phyloP scores from a whole-genome alignment of 108 stramenopile genomes.

The Licmophora abbreviata region DNA sequence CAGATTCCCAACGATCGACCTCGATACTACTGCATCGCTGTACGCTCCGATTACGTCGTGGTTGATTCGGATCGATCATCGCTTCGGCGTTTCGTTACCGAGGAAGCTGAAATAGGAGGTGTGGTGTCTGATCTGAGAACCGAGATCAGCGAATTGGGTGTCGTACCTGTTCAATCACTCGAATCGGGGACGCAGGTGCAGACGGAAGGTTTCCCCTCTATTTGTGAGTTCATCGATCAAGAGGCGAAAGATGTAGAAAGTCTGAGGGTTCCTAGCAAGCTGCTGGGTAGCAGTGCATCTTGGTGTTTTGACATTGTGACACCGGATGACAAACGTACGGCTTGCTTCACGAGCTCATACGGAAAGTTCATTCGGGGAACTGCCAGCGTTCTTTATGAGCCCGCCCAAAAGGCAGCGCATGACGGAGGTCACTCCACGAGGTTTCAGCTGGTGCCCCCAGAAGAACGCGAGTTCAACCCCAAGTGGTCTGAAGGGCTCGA shows the following conservation, averaged over 20 bases:
- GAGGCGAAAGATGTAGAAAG: conserved; percentile 1
- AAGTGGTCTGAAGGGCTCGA: conserved; percentile 46
- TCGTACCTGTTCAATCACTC: too few species aligned
- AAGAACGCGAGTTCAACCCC: conserved; percentile 41
- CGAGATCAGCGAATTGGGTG: too few species aligned
- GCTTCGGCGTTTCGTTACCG: too few species aligned
- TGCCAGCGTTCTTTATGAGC: conserved; percentile 71
- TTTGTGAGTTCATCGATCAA: conserved; percentile 20
- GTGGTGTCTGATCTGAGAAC: too few species aligned
- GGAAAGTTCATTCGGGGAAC: conserved; percentile 75
- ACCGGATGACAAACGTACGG: conserved; percentile 21
- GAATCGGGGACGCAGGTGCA: too few species aligned
- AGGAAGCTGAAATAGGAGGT: too few species aligned
- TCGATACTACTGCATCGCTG: conserved; percentile 58
- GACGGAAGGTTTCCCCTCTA: conserved; percentile 5
- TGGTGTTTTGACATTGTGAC: conserved; percentile 90
- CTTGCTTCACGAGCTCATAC: conserved; percentile 86
- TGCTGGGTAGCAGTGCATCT: conserved; percentile 41
- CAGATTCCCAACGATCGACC: conserved; percentile 87
- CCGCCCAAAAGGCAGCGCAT: too few species aligned
- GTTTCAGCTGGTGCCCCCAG: conserved; percentile 35
- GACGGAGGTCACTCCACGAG: conserved; percentile 10
- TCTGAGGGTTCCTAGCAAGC: conserved; percentile 44
- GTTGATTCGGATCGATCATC: too few species aligned
- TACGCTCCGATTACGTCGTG: too few species aligned